Evolutionary conservation across 2,329 filamentous ascomycete species (phyloP), one percentile per base, ranked within the genome.

Genomic region (Aureobasidium sp.): DNA sequence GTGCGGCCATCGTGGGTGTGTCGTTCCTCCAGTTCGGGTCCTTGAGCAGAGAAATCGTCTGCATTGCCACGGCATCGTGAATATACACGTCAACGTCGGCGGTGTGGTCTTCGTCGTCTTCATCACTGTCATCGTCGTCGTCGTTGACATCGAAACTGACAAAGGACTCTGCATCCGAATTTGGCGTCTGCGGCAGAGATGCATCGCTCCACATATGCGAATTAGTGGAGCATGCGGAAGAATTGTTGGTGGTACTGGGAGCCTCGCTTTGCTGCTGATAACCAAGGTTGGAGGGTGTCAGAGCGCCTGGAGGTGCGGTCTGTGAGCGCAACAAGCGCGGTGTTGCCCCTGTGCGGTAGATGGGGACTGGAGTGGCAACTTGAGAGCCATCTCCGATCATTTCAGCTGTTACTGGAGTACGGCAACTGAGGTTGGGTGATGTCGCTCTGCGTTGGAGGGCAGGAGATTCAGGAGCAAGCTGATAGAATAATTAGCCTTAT

Each of bases 181-280:
- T 32, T 7, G 65, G 64, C 1, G 64, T 67, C 3, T 61, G 54
- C 1, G 63, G 63, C 3, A 62, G 59, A 3, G 61, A 63, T 34
- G 57, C 56, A 35, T 65, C 64, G 48, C 58, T 62, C 59, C 59
- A 61, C 19, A 53, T 47, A 6, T 56, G 55, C n/a, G 60, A 62
- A n/a, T 59, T 34, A 55, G 53, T 54, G 30, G 49, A 53, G 34
- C 47, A 44, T 8, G 40, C 54, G 14, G 55, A 54, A 16, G 54
- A 53, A 11, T 37, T 53, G 47, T 44, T 58, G n/a, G 32, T 39
- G 24, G 51, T 41, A 21, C 27, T 54, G 21, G 16, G 37, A 8
- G 37, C 42, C 21, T 21, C 21, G 25, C 45, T 37, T 40, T 56
- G 45, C 45, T 55, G 50, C 56, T 55, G 34, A 40, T 56, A 60